A percentile compares a stretch with the other conserved stretches of the same genome.
These are phyloP conservation scores for Coniella vitis DNA, from an alignment of 2,329 filamentous ascomycete species.

Conservation along the genomic window DNA sequence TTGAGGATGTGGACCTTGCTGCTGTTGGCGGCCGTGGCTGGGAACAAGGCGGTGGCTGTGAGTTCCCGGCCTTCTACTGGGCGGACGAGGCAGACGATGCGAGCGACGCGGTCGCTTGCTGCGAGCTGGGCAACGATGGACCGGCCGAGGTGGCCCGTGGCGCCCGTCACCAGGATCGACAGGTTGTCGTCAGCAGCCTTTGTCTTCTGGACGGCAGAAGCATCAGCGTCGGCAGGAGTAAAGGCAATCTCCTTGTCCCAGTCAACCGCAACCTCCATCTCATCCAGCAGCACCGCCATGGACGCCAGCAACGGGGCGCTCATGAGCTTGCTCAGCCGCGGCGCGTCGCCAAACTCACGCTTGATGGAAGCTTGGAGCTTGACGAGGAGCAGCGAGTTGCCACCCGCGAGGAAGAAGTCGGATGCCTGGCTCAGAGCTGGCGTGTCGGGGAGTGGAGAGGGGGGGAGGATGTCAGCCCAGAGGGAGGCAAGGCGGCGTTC, in stretches of 20 bases:
- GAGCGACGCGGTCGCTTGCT: constrained; percentile 22
- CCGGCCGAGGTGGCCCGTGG: constrained; percentile 33
- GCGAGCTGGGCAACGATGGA: constrained; percentile 31
- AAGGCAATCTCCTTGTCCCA: constrained; percentile 19
- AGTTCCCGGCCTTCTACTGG: neutral
- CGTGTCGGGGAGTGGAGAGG: neutral
- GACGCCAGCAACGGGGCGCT: constrained; percentile 27
- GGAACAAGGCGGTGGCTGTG: neutral
- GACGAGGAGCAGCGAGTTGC: constrained; percentile 33
- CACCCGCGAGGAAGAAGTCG: constrained; percentile 36
- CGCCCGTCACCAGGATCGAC: constrained; percentile 28
- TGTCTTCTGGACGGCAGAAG: neutral
- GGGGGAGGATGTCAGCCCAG: neutral
- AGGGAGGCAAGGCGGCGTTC: neutral
- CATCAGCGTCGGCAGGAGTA: neutral
- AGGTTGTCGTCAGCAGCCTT: neutral
- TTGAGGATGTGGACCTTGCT: no score
- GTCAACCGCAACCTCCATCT: neutral
- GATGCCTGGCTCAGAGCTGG: constrained; percentile 8
- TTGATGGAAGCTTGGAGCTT: constrained; percentile 29
- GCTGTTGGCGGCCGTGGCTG: neutral
- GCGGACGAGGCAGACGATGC: constrained; percentile 38
- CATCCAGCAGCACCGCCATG: constrained; percentile 30
- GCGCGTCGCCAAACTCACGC: constrained; percentile 21
- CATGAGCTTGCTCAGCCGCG: constrained; percentile 31